Base-by-base conservation (phyloP, 2,329 filamentous ascomycete species). In the Phaeophleospora eucalypticola region DNA sequence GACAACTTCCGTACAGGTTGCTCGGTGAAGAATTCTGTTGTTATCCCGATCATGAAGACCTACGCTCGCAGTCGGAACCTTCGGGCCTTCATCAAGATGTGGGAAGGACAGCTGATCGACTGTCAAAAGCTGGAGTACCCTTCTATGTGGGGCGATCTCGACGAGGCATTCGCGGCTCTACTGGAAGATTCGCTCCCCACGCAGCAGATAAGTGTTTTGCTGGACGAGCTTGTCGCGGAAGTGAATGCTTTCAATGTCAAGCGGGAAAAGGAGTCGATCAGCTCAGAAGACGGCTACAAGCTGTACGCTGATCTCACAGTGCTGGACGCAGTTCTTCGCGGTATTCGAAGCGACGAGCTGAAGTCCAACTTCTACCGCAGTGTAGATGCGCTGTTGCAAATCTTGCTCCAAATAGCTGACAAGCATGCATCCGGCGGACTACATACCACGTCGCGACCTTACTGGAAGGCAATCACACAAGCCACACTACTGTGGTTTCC, bases 31-130 rank as follows among this genome's bases (percentile, higher is more conserved):
- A 34, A 58, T 24, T 17, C 27, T 2, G 52, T 67, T 15, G 29
- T 59, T 7, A 27, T 59, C 1, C 62, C 64, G 8, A 45, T 65
- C n/a, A 61, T 68, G 53, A 52, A 51, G 14, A 61, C 62, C 2
- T 64, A 60, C 45, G 59, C 59, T 1, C 52, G 48, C 15, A 56
- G 50, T n/a, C 54, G 64, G 8, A 54, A 55, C 16, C 47, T 66
- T 4, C n/a, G 20, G 10, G 45, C 44, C 1, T 65, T 67, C 27
- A 36, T 66, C 7, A 47, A 61, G 12, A 42, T 59, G 8, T 66
- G 64, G 63, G 47, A 53, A 7, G 33, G 48, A n/a, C 54, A 64
- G 41, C 52, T 65, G 20, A n/a, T 42, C 39, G 14, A 36, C 16
- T 21, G 32, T 3, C n/a, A 39, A 17, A 39, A 46, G 9, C 12